These are phyloP conservation scores for Graphilbum fragrans DNA, from an alignment of 2,329 filamentous ascomycete genomes.

Conservation along the genomic window DNA sequence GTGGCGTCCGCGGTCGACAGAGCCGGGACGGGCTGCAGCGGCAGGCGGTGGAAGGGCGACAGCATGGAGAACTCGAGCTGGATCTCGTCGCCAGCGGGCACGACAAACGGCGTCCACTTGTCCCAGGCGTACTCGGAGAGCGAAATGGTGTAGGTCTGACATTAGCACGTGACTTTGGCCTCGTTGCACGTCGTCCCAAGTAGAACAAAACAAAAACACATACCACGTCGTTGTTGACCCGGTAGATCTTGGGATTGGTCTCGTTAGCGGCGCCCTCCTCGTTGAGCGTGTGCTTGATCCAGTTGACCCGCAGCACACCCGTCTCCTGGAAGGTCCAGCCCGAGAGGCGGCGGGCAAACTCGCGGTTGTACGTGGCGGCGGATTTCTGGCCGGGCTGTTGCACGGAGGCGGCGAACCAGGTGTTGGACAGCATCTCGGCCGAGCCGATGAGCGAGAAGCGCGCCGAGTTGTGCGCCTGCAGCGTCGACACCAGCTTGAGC, in stretches of 20 bases:
- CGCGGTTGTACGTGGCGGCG: slow-evolving; percentile 61
- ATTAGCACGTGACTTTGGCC: not conserved
- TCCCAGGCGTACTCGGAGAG: slow-evolving; percentile 74
- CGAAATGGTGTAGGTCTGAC: slow-evolving; percentile 72
- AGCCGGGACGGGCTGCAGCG: slow-evolving; percentile 42
- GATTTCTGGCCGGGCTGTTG: slow-evolving; percentile 40
- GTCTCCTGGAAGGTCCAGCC: slow-evolving; percentile 95
- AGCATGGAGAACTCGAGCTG: slow-evolving; percentile 99
- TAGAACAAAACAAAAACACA: slow-evolving; percentile 27
- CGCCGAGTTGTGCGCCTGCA: slow-evolving; percentile 90
- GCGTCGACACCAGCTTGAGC: slow-evolving; percentile 68
- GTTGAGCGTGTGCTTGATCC: slow-evolving; percentile 64
- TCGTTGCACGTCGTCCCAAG: not conserved
- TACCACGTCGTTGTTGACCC: slow-evolving; percentile 94
- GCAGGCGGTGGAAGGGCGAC: slow-evolving; percentile 86
- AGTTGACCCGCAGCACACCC: slow-evolving; percentile 76
- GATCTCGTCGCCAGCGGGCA: slow-evolving; percentile 58
- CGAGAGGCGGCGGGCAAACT: slow-evolving; percentile 75
- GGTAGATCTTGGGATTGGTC: slow-evolving; percentile 78
- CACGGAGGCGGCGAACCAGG: slow-evolving; percentile 78
- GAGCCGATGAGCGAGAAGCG: slow-evolving; percentile 78
- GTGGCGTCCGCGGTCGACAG: slow-evolving; percentile 53
- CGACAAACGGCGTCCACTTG: slow-evolving; percentile 61
- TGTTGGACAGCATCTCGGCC: slow-evolving; percentile 74
- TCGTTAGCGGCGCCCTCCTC: slow-evolving; percentile 40